phyloP scores from a whole-genome alignment of 495 filamentous ascomycete genomes.

The Aspergillus avenaceus region DNA sequence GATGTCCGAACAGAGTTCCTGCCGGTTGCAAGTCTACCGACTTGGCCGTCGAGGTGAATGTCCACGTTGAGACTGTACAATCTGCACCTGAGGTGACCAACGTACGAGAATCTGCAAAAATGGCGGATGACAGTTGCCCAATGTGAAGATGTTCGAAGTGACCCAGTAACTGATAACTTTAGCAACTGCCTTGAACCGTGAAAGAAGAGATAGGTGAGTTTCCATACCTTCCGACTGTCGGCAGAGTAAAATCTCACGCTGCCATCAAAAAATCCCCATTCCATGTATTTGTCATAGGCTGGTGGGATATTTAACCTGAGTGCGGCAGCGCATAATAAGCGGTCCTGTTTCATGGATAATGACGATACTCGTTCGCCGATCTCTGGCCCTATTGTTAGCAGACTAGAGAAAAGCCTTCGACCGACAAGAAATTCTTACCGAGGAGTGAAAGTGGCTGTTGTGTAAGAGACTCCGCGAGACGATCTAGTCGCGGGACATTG shows the following conservation, averaged over 20 bases:
- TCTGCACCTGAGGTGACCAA: slow-evolving; percentile 88
- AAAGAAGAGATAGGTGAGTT: background rate
- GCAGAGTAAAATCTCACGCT: slow-evolving; percentile 84
- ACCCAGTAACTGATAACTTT: slow-evolving; percentile 53
- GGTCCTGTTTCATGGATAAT: slow-evolving; percentile 80
- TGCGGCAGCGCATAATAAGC: slow-evolving; percentile 76
- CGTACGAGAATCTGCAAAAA: slow-evolving; percentile 84
- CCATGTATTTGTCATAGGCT: slow-evolving; percentile 81
- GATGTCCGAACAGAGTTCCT: slow-evolving; percentile 84
- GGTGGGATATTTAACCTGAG: slow-evolving; percentile 85
- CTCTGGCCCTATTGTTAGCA: slow-evolving; percentile 42
- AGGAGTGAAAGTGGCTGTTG: slow-evolving; percentile 78
- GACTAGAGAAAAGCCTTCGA: background rate
- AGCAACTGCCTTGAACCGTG: background rate
- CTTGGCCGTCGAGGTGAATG: slow-evolving; percentile 57
- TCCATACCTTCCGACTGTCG: slow-evolving; percentile 62
- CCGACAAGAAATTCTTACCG: slow-evolving; percentile 31
- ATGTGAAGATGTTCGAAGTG: slow-evolving; percentile 92
- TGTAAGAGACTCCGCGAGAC: slow-evolving; percentile 69
- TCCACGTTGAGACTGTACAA: slow-evolving; percentile 84
- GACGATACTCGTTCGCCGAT: slow-evolving; percentile 75
- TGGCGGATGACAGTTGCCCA: slow-evolving; percentile 74
- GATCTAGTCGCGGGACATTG: slow-evolving; percentile 69
- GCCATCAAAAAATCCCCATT: slow-evolving; percentile 94
- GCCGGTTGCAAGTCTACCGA: slow-evolving; percentile 76